phyloP scores from a whole-genome alignment of 2,329 filamentous ascomycete genomes.

The Macrophomina pseudophaseolina region DNA sequence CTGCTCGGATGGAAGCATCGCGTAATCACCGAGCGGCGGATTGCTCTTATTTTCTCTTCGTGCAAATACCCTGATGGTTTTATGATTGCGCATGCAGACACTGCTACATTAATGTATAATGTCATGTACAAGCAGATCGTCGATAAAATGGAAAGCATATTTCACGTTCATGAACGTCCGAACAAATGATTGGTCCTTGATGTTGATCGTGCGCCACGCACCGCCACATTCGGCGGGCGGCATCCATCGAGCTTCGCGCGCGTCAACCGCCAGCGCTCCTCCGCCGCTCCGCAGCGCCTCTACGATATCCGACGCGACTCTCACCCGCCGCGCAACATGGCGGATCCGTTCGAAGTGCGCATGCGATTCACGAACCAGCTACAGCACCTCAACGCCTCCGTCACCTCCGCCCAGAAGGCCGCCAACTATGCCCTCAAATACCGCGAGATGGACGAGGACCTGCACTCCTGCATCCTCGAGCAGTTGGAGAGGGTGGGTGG shows the following conservation, averaged over 20 bases:
- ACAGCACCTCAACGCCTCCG: slow-evolving; percentile 87
- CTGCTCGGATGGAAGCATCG: slow-evolving; percentile 10
- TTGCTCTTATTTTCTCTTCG: neutral
- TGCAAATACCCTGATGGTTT: neutral
- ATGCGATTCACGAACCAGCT: slow-evolving; percentile 94
- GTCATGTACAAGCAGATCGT: neutral
- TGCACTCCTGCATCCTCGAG: slow-evolving; percentile 96
- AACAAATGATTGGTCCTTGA: neutral
- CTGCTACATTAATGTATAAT: slow-evolving; percentile 6
- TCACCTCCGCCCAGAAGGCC: slow-evolving; percentile 87
- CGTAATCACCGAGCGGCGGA: neutral
- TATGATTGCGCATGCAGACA: neutral
- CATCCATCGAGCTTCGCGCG: neutral
- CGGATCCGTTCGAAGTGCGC: slow-evolving; percentile 95
- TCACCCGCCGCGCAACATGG: slow-evolving; percentile 53
- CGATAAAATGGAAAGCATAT: neutral
- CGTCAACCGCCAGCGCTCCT: neutral
- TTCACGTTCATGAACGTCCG: neutral
- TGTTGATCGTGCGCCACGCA: neutral
- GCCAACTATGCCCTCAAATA: slow-evolving; percentile 95
- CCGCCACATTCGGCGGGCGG: neutral
- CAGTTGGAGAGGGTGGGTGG: slow-evolving; percentile 77
- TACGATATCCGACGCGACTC: neutral
- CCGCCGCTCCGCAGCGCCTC: neutral
- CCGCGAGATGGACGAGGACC: slow-evolving; percentile 92